Evolutionary conservation across 78 protist species (phyloP).

Genomic region (Diacronema lutheri): DNA sequence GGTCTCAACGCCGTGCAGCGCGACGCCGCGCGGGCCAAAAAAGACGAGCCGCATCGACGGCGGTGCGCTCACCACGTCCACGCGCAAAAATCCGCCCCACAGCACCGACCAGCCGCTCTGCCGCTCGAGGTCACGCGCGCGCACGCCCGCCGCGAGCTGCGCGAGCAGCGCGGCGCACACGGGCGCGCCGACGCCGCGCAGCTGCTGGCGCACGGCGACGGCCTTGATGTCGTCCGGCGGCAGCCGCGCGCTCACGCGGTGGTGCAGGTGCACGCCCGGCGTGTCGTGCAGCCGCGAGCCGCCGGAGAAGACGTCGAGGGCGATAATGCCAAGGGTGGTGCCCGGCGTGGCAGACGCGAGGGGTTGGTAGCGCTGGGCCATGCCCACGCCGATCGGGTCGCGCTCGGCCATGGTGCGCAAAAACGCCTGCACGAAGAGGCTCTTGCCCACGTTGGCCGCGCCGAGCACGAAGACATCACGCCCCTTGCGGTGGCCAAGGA

Average conservation of each 20-base stretch:
- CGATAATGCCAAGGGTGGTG: background rate
- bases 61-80: background rate
- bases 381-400: background rate
- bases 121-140: too few species aligned
- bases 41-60: background rate
- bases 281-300: slow-evolving; percentile 4
- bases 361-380: background rate
- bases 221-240: background rate
- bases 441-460: slow-evolving; percentile 23
- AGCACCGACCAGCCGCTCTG: background rate
- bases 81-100: slow-evolving; percentile 6
- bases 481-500: background rate
- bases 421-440: background rate
- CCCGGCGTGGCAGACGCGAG: background rate
- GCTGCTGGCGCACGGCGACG: too few species aligned
- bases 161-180: too few species aligned
- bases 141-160: too few species aligned
- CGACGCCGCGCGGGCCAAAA: too few species aligned
- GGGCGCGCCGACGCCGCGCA: too few species aligned
- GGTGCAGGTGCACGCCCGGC: slow-evolving; percentile 13
- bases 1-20: background rate
- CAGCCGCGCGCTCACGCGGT: background rate
- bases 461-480: slow-evolving; percentile 15
- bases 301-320: background rate
- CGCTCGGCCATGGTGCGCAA: background rate